Percentiles rank a stretch among this genome's conserved stretches.
Evolutionary conservation across 2,329 filamentous ascomycete species (phyloP).

Genomic region (Dissoconium aciculare): DNA sequence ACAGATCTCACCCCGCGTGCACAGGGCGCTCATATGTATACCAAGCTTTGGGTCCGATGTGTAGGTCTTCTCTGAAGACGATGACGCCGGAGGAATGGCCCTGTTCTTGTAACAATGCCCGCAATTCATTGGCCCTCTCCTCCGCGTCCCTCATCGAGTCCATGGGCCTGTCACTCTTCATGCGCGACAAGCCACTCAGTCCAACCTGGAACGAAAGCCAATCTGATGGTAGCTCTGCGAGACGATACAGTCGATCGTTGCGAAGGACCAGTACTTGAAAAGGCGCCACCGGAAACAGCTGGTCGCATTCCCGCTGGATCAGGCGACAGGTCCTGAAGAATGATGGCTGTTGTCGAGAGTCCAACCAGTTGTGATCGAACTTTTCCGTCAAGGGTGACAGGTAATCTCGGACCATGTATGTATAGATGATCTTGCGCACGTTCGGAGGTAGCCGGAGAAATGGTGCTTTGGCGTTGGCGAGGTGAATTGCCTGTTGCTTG

Average conservation of each 20-base stretch:
- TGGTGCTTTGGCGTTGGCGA: constrained; percentile 10
- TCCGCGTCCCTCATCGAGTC: not conserved
- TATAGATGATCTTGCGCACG: constrained; percentile 3
- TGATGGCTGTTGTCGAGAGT: not conserved
- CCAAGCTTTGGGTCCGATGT: not conserved
- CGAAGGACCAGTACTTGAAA: not conserved
- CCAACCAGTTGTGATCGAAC: not conserved
- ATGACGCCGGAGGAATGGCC: constrained; percentile 1
- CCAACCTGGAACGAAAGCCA: not conserved
- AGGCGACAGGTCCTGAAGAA: not conserved
- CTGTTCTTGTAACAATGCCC: too few species aligned
- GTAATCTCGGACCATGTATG: not conserved
- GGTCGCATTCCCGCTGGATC: not conserved
- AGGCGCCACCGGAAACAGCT: not conserved
- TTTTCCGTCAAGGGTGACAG: not conserved
- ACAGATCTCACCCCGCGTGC: too few species aligned
- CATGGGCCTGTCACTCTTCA: not conserved
- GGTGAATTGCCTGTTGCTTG: constrained; percentile 8
- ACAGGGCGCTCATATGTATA: not conserved
- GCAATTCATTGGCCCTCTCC: too few species aligned
- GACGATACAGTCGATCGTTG: not conserved
- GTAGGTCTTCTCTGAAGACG: not conserved
- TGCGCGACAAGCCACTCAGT: not conserved
- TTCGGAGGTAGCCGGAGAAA: constrained; percentile 10
- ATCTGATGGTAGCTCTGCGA: not conserved